phyloP scores from a whole-genome alignment of 805 yeast genomes.

The Saccharomycopsis microspora region DNA sequence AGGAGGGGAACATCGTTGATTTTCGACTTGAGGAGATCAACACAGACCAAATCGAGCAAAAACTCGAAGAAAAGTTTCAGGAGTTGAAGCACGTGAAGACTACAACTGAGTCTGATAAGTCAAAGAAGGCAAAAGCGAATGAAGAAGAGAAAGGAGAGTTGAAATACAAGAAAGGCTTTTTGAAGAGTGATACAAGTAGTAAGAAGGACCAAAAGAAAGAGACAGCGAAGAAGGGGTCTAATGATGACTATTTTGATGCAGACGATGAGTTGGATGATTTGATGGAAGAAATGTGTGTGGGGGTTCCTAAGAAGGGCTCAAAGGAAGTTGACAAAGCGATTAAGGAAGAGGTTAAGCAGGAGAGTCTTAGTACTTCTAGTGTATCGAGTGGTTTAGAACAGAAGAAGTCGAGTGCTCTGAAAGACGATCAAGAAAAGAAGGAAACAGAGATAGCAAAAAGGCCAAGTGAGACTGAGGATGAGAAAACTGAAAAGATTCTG shows the following conservation, averaged over 20 bases:
- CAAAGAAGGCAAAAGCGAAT: neutral
- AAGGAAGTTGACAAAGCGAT: neutral
- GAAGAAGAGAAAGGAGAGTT: conserved; percentile 1
- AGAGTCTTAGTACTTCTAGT: neutral
- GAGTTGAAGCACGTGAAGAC: neutral
- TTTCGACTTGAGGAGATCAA: conserved; percentile 9
- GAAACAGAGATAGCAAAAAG: neutral
- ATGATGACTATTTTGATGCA: conserved; percentile 3
- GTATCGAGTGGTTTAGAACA: neutral
- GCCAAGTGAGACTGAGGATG: neutral
- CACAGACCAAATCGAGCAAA: neutral
- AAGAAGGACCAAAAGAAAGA: neutral
- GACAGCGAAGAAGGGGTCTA: neutral
- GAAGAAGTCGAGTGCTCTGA: neutral
- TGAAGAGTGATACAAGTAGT: conserved; percentile 1
- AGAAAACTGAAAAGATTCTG: no score
- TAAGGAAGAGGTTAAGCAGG: neutral
- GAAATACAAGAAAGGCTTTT: conserved; percentile 13
- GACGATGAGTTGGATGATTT: conserved; percentile 4
- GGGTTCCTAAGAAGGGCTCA: neutral
- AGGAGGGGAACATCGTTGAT: conserved; percentile 13
- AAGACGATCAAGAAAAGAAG: neutral
- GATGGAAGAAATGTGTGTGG: conserved; percentile 4
- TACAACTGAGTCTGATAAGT: neutral
- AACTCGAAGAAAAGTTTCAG: neutral